These are phyloP conservation scores for Chrysopogon serrulatus DNA, from an alignment of 176 grass and related monocot species.

Conservation along the genomic window DNA sequence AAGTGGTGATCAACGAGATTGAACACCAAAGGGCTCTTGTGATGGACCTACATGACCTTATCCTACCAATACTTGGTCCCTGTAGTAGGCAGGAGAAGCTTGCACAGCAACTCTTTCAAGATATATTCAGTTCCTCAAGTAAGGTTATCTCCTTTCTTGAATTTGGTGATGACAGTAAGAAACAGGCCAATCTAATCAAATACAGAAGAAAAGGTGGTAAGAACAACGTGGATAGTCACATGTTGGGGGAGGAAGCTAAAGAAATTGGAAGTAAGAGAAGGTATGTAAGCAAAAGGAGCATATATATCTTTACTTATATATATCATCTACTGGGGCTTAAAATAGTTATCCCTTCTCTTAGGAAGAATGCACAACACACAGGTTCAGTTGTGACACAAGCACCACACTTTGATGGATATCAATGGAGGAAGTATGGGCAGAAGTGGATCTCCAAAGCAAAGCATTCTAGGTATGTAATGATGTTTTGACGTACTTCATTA, in stretches of 20 bases:
- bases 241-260: neutral
- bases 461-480: constrained; percentile 15
- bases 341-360: neutral
- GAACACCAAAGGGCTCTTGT: constrained; percentile 2
- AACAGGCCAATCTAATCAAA: neutral
- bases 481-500: neutral
- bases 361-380: constrained; percentile 17
- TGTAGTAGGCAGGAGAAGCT: neutral
- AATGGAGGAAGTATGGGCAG: constrained; percentile 39
- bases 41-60: neutral
- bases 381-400: neutral
- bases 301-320: neutral
- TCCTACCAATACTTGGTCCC: neutral
- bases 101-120: neutral
- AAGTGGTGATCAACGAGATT: neutral
- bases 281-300: neutral
- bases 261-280: constrained; percentile 8
- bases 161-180: neutral
- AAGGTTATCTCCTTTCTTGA: constrained; percentile 19
- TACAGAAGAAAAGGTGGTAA: neutral
- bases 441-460: constrained; percentile 27
- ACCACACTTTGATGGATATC: constrained; percentile 33
- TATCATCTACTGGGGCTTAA: neutral
- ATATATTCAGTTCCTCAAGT: neutral
- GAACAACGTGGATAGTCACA: neutral